Evolutionary conservation across 2,329 filamentous ascomycete species (phyloP).

Genomic region (Epichloe amarillans): DNA sequence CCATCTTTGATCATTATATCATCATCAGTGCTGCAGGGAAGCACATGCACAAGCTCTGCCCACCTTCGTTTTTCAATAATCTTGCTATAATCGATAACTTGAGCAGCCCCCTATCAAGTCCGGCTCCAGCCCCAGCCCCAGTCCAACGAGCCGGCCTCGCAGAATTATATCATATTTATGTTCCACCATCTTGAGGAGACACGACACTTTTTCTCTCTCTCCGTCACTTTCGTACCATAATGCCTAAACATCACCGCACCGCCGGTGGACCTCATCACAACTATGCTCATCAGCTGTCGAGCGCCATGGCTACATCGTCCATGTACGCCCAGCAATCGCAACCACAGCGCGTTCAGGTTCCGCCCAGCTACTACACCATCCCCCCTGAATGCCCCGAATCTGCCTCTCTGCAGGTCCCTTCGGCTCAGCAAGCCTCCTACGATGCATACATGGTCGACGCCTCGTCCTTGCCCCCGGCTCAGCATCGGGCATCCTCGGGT

Average conservation of each 20-base stretch:
- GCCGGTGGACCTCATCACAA: conserved; percentile 21
- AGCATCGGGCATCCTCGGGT: conserved; percentile 45
- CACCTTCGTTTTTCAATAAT: conserved; percentile 14
- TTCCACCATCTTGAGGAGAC: conserved; percentile 1
- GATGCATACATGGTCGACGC: conserved; percentile 25
- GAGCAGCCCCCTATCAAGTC: neutral
- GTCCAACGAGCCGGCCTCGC: conserved; percentile 6
- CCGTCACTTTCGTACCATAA: conserved; percentile 15
- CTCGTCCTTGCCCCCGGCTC: conserved; percentile 27
- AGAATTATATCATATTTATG: conserved; percentile 1
- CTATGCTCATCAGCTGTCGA: conserved; percentile 23
- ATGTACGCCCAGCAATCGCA: conserved; percentile 28
- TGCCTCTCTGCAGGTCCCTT: conserved; percentile 11
- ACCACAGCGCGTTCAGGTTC: conserved; percentile 25
- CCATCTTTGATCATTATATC: conserved; percentile 11
- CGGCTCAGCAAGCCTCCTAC: conserved; percentile 18
- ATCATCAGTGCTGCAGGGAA: conserved; percentile 1
- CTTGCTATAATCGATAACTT: conserved; percentile 11
- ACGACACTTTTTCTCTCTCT: conserved; percentile 8
- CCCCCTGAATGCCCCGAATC: conserved; percentile 18
- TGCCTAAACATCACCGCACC: conserved; percentile 32
- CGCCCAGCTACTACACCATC: conserved; percentile 27
- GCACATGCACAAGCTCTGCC: neutral
- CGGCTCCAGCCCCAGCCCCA: conserved; percentile 1
- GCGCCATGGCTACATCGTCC: conserved; percentile 28